Evolutionary conservation across 2,329 filamentous ascomycete species (phyloP).

Genomic region (Aspergillus sp.): DNA sequence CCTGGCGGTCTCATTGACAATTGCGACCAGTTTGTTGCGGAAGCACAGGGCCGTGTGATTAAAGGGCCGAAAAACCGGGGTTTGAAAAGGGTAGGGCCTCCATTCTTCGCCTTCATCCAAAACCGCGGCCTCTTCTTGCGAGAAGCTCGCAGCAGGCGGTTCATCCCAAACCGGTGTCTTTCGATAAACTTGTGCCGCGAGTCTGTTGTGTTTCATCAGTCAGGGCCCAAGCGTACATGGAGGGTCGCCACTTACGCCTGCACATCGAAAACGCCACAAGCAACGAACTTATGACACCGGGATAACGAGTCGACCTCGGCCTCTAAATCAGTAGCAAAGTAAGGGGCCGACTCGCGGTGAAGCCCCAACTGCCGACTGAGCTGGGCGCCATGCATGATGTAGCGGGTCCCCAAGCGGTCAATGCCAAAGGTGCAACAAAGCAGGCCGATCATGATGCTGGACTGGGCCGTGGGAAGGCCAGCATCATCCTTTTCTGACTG

Average conservation of each 20-base stretch:
- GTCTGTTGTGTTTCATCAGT: conserved; percentile 15
- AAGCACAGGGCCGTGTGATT: conserved; percentile 16
- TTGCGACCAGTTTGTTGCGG: conserved; percentile 16
- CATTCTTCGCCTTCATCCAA: conserved; percentile 19
- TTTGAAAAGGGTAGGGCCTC: conserved; percentile 21
- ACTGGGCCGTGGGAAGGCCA: conserved; percentile 23
- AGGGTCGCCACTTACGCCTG: conserved; percentile 19
- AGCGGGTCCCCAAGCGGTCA: conserved; percentile 25
- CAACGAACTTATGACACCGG: conserved; percentile 23
- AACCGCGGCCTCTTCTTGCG: conserved; percentile 16
- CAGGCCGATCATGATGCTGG: conserved; percentile 26
- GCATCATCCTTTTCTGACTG: conserved; percentile 15
- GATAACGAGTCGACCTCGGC: conserved; percentile 8
- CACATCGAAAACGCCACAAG: conserved; percentile 28
- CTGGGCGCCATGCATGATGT: conserved; percentile 25
- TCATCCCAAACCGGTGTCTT: conserved; percentile 21
- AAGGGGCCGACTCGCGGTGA: conserved; percentile 12
- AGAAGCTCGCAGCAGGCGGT: conserved; percentile 22
- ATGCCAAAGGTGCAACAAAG: conserved; percentile 29
- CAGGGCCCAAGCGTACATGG: background rate
- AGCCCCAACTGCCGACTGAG: conserved; percentile 15
- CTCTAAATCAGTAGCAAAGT: conserved; percentile 11
- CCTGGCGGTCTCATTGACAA: conserved; percentile 19
- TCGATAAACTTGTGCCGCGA: conserved; percentile 27
- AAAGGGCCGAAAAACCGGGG: conserved; percentile 15